Percentiles rank a stretch among this genome's conserved stretches.
These are phyloP conservation scores for Fusarium verticillioides DNA, from an alignment of 2,329 filamentous ascomycete species.

Conservation along the genomic window DNA sequence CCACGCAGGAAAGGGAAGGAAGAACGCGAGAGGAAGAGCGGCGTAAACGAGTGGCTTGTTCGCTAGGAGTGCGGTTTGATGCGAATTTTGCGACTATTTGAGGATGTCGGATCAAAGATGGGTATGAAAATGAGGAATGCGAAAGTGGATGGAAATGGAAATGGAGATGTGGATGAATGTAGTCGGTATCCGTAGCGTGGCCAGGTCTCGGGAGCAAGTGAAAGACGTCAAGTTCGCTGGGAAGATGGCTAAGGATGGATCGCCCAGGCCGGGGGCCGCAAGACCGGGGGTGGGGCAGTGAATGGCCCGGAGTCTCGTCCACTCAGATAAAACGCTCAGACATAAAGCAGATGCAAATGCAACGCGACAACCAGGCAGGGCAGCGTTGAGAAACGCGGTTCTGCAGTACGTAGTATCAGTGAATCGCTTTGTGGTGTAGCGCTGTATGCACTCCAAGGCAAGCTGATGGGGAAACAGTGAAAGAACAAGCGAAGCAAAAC, in stretches of 20 bases:
- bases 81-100: slow-evolving; percentile 13
- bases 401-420: not conserved
- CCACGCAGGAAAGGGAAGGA: slow-evolving; percentile 35
- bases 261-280: slow-evolving; percentile 42
- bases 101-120: slow-evolving; percentile 30
- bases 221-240: slow-evolving; percentile 46
- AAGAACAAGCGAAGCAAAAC: slow-evolving; percentile 1
- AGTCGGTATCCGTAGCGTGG: slow-evolving; percentile 32
- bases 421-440: slow-evolving; percentile 1
- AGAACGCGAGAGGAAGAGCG: slow-evolving; percentile 14
- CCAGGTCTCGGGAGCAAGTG: slow-evolving; percentile 44
- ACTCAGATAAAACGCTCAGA: slow-evolving; percentile 43
- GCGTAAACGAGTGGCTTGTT: slow-evolving; percentile 37
- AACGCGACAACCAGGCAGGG: slow-evolving; percentile 27
- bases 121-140: slow-evolving; percentile 30
- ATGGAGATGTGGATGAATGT: slow-evolving; percentile 28
- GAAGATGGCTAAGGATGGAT: slow-evolving; percentile 38
- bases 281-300: slow-evolving; percentile 45
- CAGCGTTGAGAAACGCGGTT: slow-evolving; percentile 1
- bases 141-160: slow-evolving; percentile 21
- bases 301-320: slow-evolving; percentile 35
- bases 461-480: slow-evolving; percentile 3
- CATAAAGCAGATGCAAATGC: slow-evolving; percentile 36
- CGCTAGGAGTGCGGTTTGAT: slow-evolving; percentile 12
- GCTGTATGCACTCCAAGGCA: not conserved